Base-by-base conservation (phyloP, 2,329 filamentous ascomycete genomes). In the Ophiostoma angusticollis region DNA sequence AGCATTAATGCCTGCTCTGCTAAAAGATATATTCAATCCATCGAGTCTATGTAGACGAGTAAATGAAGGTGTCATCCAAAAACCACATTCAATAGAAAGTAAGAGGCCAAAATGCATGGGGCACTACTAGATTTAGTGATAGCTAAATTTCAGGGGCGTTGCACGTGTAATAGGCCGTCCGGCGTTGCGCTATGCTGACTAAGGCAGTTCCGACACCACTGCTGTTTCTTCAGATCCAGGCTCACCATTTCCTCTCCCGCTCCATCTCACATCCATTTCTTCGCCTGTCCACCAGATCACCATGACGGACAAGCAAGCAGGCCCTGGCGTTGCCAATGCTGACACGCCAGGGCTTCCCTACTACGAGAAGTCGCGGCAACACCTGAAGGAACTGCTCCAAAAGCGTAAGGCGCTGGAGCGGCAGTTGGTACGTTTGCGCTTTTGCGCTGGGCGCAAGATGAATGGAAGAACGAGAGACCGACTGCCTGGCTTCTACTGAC, bases 291-390 rank as follows among this genome's bases (percentile, higher is more conserved):
- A 31, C 9, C 9, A 7, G 6, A 11, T n/a, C 31, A 47, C 31
- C 16, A 56, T 60, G 52, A 43, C 54, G 6, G 58, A 59, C 40
- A 58, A 56, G 29, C 37, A 45, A 4, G 52, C 56, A 37, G 43
- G 31, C 6, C 12, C 27, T 9, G 30, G 21, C 29, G 40, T 21
- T 18, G 36, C 30, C 16, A 23, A 50, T 6, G 54, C 59, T 21
- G 67, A 73, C 48, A 61, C 64, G 30, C 63, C 65, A 62, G 68
- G 42, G 54, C 62, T 58, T 37, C 77, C 78, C 14, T 84, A 80
- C 60, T 85, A 85, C 58, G 80, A 85, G 56, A 78, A 79, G 52
- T 67, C 82, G 34, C 70, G 80, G 43, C 67, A 71, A 42, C 76
- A 80, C 41, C 64, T 85, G 4, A 71, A 78, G 45, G 72, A 78